Percentiles rank a stretch among this genome's conserved stretches.
phyloP scores from a whole-genome alignment of 2,329 filamentous ascomycete genomes.

The Epichloe sp. region DNA sequence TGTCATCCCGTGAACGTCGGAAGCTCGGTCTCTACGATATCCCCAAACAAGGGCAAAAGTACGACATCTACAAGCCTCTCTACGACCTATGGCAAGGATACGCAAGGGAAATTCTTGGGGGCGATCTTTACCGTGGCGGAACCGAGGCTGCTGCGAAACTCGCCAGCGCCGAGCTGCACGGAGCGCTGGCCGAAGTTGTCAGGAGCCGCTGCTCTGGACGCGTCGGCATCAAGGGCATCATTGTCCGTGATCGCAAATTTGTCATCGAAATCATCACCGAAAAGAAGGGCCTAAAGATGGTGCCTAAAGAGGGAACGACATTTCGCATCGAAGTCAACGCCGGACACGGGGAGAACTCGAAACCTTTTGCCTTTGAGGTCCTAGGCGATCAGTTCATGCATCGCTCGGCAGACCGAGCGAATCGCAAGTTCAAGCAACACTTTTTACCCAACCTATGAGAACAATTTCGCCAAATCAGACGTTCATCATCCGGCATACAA shows the following conservation, averaged over 20 bases:
- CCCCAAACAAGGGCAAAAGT: slow-evolving; percentile 47
- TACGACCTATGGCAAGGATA: slow-evolving; percentile 75
- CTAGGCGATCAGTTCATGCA: slow-evolving; percentile 79
- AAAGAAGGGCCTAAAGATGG: slow-evolving; percentile 55
- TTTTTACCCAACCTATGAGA: slow-evolving; percentile 35
- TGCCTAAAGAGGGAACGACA: slow-evolving; percentile 83
- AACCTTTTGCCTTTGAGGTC: slow-evolving; percentile 61
- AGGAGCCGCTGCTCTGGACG: slow-evolving; percentile 67
- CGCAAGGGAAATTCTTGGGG: slow-evolving; percentile 65
- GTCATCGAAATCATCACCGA: slow-evolving; percentile 73
- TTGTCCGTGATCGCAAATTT: slow-evolving; percentile 77
- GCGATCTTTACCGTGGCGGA: slow-evolving; percentile 42
- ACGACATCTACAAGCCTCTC: slow-evolving; percentile 64
- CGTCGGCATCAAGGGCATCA: slow-evolving; percentile 75
- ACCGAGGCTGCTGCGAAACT: slow-evolving; percentile 57
- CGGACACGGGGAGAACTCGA: slow-evolving; percentile 11
- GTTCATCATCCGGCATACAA: neutral
- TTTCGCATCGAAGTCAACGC: slow-evolving; percentile 62
- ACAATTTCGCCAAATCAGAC: neutral
- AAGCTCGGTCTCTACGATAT: slow-evolving; percentile 61
- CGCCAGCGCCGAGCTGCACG: slow-evolving; percentile 80
- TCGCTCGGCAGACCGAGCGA: slow-evolving; percentile 71
- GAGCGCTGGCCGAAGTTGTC: slow-evolving; percentile 70
- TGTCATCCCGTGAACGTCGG: slow-evolving; percentile 71
- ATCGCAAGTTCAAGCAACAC: slow-evolving; percentile 82